Conservation (phyloP, 2,329 filamentous ascomycete genomes). For the Fusarium clavum region DNA sequence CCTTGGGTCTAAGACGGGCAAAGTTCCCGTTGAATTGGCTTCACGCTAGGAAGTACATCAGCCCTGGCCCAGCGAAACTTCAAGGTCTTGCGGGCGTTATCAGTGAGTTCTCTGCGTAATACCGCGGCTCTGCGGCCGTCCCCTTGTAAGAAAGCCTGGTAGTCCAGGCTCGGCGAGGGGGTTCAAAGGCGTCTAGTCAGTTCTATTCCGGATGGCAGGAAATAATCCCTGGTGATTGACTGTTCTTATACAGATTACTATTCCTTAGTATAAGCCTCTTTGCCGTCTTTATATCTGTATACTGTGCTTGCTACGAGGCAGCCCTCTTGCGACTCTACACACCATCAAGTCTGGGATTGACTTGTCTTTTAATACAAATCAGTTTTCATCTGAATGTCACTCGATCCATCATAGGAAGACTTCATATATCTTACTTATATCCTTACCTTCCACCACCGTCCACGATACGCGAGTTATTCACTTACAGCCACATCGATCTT, state of each 20-base stretch:
- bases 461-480: neutral
- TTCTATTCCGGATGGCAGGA: neutral
- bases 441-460: neutral
- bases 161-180: conserved; percentile 8
- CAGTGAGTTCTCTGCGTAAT: conserved; percentile 17
- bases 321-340: neutral
- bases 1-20: neutral
- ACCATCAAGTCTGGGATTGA: neutral
- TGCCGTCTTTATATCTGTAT: neutral
- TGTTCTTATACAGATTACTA: neutral
- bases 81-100: conserved; percentile 33
- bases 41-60: conserved; percentile 32
- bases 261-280: neutral
- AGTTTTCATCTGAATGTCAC: neutral
- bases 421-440: neutral
- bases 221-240: neutral
- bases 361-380: neutral
- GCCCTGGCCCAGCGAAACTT: conserved; percentile 12
- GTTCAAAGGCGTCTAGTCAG: neutral
- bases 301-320: neutral
- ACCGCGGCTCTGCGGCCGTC: conserved; percentile 19
- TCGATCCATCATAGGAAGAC: neutral
- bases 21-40: conserved; percentile 20
- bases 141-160: conserved; percentile 7
- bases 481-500: neutral